phyloP scores from a whole-genome alignment of 805 yeast species.

The Cyberlindnera sargentensis region DNA sequence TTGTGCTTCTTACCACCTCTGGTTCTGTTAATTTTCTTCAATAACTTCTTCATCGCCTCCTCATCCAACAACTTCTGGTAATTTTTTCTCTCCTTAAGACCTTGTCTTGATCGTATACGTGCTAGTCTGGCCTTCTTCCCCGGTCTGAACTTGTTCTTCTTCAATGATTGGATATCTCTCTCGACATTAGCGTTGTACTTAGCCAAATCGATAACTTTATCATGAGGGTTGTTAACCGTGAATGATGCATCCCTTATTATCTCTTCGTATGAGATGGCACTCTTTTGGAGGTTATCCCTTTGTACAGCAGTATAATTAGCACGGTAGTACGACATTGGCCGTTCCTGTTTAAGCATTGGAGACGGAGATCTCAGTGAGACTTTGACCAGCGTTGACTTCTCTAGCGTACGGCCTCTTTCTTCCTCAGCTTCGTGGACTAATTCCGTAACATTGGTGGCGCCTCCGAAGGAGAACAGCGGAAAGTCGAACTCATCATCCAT shows the following conservation, averaged over 20 bases:
- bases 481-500: slow-evolving; percentile 19
- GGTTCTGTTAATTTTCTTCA: slow-evolving; percentile 18
- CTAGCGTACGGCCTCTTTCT: slow-evolving; percentile 10
- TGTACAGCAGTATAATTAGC: slow-evolving; percentile 6
- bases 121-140: slow-evolving; percentile 21
- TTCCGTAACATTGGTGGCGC: neutral
- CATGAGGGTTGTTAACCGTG: slow-evolving; percentile 3
- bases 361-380: slow-evolving; percentile 21
- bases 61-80: slow-evolving; percentile 6
- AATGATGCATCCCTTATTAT: slow-evolving; percentile 1
- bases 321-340: slow-evolving; percentile 20
- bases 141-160: slow-evolving; percentile 15
- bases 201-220: slow-evolving; percentile 13
- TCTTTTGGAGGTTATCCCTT: slow-evolving; percentile 2
- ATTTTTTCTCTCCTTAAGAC: slow-evolving; percentile 7
- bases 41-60: slow-evolving; percentile 12
- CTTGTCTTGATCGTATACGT: slow-evolving; percentile 7
- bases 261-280: slow-evolving; percentile 17
- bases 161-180: slow-evolving; percentile 5
- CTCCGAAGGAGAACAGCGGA: slow-evolving; percentile 23
- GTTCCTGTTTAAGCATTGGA: slow-evolving; percentile 13
- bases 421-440: slow-evolving; percentile 4
- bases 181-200: slow-evolving; percentile 12
- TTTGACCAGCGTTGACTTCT: slow-evolving; percentile 9
- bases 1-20: slow-evolving; percentile 23